Base-by-base conservation (phyloP, 192 early-diverging fungal species). In the Backusella mclennaniae region DNA sequence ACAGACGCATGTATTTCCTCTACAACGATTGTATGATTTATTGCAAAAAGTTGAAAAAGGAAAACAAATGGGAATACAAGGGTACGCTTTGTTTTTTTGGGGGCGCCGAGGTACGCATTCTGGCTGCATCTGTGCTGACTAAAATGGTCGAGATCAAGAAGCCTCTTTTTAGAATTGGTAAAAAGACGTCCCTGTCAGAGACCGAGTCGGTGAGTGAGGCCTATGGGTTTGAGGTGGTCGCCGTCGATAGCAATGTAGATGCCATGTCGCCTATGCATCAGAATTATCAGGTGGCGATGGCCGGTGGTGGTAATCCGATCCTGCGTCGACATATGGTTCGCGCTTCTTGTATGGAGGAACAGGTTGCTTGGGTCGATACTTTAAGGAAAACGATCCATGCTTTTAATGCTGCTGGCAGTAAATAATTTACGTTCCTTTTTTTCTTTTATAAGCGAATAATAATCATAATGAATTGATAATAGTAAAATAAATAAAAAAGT, bases 11-110 rank as follows among this genome's bases (percentile, higher is more conserved):
- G 19, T 82, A 76, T 35, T 44, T 82, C 4, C 59, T 82, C 4
- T 82, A 73, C 36, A 82, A 76, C 19, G 81, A 78, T 59, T 33
- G 52, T 31, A 17, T 82, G 8, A 75, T 78, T 5, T 76, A 46
- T 6, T 77, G 76, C 31, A 59, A 66, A 44, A 67, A 74, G 67
- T n/a, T 11, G 21, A 41, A 21, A 21, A 39, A 66, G 17, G 39
- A 21, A 5, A 31, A 2, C 31, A 53, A 44, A 66, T 33, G 41
- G 21, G 72, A 69, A n/a, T 77, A 71, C 67, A 73, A 74, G 71
- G 76, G 73, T n/a, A 53, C 69, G 0, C 17, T 81, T 7, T 44
- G 44, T 4, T 26, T 80, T 11, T 14, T n/a, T 17, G n/a, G 23
- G 36, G 29, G 35, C 7, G 71, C 69, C 6, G 19, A 38, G 5